These are phyloP conservation scores for Candida buenavistaensis DNA, from an alignment of 1,139 yeast genomes.

Conservation along the genomic window DNA sequence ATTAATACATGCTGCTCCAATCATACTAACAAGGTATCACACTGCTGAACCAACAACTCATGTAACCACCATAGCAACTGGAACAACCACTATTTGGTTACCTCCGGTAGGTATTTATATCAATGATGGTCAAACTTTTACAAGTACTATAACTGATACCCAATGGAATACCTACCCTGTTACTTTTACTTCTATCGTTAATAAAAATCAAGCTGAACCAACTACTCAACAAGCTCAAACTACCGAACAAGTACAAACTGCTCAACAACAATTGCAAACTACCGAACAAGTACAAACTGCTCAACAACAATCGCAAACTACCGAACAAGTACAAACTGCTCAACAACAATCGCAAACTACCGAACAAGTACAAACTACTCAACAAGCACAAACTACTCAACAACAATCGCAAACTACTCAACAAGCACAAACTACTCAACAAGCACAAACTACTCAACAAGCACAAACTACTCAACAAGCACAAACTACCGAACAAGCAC, in stretches of 20 bases:
- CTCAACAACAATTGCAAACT: slow-evolving; percentile 1
- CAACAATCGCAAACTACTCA: slow-evolving; percentile 6
- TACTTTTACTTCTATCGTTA: slow-evolving; percentile 17
- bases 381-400: slow-evolving; percentile 11
- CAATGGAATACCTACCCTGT: slow-evolving; percentile 30
- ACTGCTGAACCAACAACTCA: slow-evolving; percentile 63
- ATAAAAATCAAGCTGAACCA: slow-evolving; percentile 7
- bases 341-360: slow-evolving; percentile 5
- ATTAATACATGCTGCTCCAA: slow-evolving; percentile 30
- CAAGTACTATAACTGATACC: slow-evolving; percentile 49
- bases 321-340: slow-evolving; percentile 6
- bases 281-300: slow-evolving; percentile 3
- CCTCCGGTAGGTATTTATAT: slow-evolving; percentile 71
- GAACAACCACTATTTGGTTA: slow-evolving; percentile 58
- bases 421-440: slow-evolving; percentile 4
- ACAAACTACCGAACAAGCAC: slow-evolving; percentile 5
- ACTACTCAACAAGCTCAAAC: slow-evolving; percentile 5
- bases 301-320: slow-evolving; percentile 4
- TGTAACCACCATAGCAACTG: slow-evolving; percentile 54
- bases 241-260: slow-evolving; percentile 1
- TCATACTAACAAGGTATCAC: slow-evolving; percentile 56
- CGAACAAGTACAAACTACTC: slow-evolving; percentile 8
- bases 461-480: slow-evolving; percentile 13
- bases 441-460: slow-evolving; percentile 2
- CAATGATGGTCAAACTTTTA: slow-evolving; percentile 61